These are phyloP conservation scores for Aspergillus bertholletiae DNA, from an alignment of 495 filamentous ascomycete genomes.

Conservation along the genomic window DNA sequence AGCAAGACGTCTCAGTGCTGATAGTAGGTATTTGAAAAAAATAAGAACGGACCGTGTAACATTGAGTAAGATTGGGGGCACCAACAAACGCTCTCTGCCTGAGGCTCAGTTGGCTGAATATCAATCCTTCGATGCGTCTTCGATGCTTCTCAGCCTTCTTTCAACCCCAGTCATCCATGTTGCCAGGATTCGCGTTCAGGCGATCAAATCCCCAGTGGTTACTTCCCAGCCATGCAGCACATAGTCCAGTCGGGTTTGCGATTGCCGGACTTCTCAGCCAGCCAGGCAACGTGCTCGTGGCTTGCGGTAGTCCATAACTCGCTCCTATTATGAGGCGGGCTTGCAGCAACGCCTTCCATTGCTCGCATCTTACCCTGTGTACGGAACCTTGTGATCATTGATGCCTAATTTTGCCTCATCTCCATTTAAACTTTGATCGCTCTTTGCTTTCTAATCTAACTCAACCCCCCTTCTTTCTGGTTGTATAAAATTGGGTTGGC, in stretches of 20 bases:
- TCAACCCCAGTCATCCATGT: conserved; percentile 18
- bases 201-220: not conserved
- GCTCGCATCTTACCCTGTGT: conserved; percentile 2
- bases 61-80: not conserved
- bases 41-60: not conserved
- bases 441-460: not conserved
- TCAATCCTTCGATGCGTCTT: conserved; percentile 36
- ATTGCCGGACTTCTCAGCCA: conserved; percentile 3
- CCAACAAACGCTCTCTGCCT: conserved; percentile 2
- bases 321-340: conserved; percentile 2
- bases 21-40: not conserved
- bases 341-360: conserved; percentile 14
- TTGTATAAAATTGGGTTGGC: not conserved
- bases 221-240: conserved; percentile 1
- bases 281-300: conserved; percentile 17
- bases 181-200: conserved; percentile 2
- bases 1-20: not conserved
- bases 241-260: conserved; percentile 3
- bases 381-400: conserved; percentile 11
- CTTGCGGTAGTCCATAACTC: conserved; percentile 12
- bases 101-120: conserved; percentile 15
- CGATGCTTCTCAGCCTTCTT: conserved; percentile 27
- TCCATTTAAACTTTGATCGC: conserved; percentile 1
- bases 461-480: not conserved
- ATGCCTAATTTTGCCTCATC: not conserved